Evolutionary conservation across 2,329 filamentous ascomycete genomes (phyloP).

Genomic region (Escovopsis sp.): DNA sequence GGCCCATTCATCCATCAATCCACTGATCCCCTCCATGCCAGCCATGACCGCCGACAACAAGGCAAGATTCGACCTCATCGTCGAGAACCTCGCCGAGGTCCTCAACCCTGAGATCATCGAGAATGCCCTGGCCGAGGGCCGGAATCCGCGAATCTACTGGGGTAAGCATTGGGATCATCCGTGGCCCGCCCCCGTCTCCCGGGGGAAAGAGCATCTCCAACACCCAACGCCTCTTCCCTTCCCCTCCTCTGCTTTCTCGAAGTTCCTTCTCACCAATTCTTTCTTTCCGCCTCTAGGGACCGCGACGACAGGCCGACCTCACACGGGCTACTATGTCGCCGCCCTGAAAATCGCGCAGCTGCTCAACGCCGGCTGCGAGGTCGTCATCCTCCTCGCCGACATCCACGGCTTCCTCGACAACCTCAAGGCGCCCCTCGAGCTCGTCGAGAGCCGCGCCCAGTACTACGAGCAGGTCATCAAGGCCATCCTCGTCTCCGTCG

Average conservation of each 20-base stretch:
- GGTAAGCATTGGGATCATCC: slow-evolving; percentile 26
- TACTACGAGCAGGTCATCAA: slow-evolving; percentile 75
- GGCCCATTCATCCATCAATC: too few species aligned
- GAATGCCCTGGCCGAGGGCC: slow-evolving; percentile 53
- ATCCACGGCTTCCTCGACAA: slow-evolving; percentile 69
- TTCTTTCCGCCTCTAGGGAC: slow-evolving; percentile 36
- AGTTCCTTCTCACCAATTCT: neutral
- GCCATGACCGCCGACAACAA: slow-evolving; percentile 15
- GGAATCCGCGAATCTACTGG: slow-evolving; percentile 73
- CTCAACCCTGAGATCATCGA: slow-evolving; percentile 77
- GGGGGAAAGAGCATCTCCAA: too few species aligned
- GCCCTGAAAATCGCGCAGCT: slow-evolving; percentile 84
- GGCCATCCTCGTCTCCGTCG: slow-evolving; percentile 59
- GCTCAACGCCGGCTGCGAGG: slow-evolving; percentile 68
- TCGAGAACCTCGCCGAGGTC: slow-evolving; percentile 65
- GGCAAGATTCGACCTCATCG: slow-evolving; percentile 64
- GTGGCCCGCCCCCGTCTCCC: too few species aligned
- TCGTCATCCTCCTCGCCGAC: slow-evolving; percentile 64
- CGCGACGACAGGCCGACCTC: slow-evolving; percentile 73
- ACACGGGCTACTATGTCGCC: slow-evolving; percentile 80
- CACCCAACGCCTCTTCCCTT: neutral
- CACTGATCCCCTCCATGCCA: neutral
- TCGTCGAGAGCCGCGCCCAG: slow-evolving; percentile 65
- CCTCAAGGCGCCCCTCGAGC: slow-evolving; percentile 74
- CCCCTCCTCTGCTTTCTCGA: neutral